A percentile compares a stretch with the other conserved stretches of the same genome.
phyloP scores from a whole-genome alignment of 2,329 filamentous ascomycete species.

The Cladosporium halotolerans region DNA sequence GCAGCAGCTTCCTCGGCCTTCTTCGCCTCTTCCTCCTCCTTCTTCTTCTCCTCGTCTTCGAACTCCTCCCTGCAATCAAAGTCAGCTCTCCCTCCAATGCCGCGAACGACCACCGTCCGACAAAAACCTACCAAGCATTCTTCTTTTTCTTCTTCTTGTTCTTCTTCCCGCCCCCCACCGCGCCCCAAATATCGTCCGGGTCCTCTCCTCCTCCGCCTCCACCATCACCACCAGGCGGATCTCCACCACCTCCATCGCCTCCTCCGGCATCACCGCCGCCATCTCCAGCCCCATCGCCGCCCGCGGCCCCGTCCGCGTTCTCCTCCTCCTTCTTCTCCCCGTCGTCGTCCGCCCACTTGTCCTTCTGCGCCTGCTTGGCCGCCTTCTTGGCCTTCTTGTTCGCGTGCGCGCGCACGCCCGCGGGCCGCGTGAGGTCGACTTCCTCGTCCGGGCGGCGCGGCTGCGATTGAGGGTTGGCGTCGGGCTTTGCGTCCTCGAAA shows the following conservation, averaged over 20 bases:
- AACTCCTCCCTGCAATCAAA: slow-evolving; percentile 4
- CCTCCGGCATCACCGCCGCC: slow-evolving; percentile 27
- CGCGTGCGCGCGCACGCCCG: slow-evolving; percentile 46
- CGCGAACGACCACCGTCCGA: neutral
- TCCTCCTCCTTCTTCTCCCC: slow-evolving; percentile 42
- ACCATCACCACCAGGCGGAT: slow-evolving; percentile 25
- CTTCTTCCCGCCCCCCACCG: slow-evolving; percentile 28
- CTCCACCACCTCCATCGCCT: slow-evolving; percentile 18
- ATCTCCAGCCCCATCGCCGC: slow-evolving; percentile 28
- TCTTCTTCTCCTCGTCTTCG: slow-evolving; percentile 31
- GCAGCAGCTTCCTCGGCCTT: slow-evolving; percentile 29
- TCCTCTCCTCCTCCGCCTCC: slow-evolving; percentile 28
- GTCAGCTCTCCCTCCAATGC: neutral
- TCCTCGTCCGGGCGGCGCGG: slow-evolving; percentile 23
- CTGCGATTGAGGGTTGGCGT: slow-evolving; percentile 10
- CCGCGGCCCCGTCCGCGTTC: slow-evolving; percentile 26
- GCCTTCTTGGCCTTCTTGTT: slow-evolving; percentile 43
- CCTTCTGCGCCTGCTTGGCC: slow-evolving; percentile 30
- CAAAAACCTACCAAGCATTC: slow-evolving; percentile 22
- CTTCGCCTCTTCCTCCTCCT: slow-evolving; percentile 34
- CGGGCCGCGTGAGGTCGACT: slow-evolving; percentile 53
- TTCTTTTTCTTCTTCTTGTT: slow-evolving; percentile 39
- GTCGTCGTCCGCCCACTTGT: slow-evolving; percentile 40
- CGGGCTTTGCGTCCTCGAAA: slow-evolving; percentile 3
- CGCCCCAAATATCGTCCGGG: slow-evolving; percentile 31